Evolutionary conservation across 2,329 filamentous ascomycete genomes (phyloP).

Genomic region (Fusarium drepaniforme): DNA sequence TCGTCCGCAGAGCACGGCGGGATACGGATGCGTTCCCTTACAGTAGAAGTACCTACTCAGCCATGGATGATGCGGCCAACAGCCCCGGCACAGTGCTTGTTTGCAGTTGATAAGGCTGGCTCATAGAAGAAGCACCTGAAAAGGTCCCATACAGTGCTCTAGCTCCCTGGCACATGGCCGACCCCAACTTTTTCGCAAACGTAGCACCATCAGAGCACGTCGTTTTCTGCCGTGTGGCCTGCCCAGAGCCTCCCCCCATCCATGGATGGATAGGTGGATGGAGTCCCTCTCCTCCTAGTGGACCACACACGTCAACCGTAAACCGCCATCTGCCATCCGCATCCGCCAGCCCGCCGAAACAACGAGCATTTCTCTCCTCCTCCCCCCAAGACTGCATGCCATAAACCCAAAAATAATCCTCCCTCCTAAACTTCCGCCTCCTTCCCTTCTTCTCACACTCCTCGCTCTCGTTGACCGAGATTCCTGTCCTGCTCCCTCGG

Average conservation of each 20-base stretch:
- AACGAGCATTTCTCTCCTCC: conserved; percentile 20
- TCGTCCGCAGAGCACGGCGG: not conserved
- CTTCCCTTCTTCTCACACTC: conserved; percentile 3
- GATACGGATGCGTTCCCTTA: conserved; percentile 8
- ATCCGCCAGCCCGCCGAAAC: conserved; percentile 33
- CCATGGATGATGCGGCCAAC: not conserved
- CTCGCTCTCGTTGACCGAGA: conserved; percentile 20
- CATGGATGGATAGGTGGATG: not conserved
- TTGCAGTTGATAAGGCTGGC: conserved; percentile 27
- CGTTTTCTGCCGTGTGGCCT: conserved; percentile 16
- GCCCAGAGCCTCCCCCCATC: conserved; percentile 15
- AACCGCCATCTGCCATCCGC: conserved; percentile 30
- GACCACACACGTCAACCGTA: conserved; percentile 41
- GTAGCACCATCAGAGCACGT: conserved; percentile 14
- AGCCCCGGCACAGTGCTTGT: conserved; percentile 29
- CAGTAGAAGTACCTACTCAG: not conserved
- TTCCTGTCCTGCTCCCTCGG: conserved; percentile 6
- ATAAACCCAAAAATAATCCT: conserved; percentile 34
- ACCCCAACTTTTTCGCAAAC: conserved; percentile 29
- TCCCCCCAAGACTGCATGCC: conserved; percentile 20
- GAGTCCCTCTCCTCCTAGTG: conserved; percentile 13
- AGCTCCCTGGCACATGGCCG: conserved; percentile 12
- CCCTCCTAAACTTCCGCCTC: conserved; percentile 20
- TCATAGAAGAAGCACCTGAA: not conserved
- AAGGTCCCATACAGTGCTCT: conserved; percentile 15